A percentile compares a stretch with the other conserved stretches of the same genome.
These are phyloP conservation scores for Eucalyptus coolabah DNA, from an alignment of 345 rosid genomes.

Conservation along the genomic window DNA sequence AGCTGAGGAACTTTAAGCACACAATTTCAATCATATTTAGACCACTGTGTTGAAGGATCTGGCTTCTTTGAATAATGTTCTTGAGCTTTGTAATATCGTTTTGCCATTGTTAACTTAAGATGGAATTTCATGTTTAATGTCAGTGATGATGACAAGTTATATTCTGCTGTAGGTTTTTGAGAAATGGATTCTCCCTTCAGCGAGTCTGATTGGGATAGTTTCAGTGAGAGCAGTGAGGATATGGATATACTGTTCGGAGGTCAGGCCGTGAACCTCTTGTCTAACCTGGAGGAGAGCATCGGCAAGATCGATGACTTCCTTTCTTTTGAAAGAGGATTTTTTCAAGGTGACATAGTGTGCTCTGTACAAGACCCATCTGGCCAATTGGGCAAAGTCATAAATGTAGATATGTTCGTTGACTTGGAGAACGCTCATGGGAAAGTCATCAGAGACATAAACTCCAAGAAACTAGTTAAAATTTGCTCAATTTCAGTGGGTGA, in stretches of 20 bases:
- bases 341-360: constrained; percentile 68
- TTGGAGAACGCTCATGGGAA: constrained; percentile 55
- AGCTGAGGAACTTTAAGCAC: background rate
- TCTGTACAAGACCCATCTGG: constrained; percentile 47
- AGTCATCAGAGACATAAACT: constrained; percentile 38
- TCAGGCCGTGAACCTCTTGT: constrained; percentile 55
- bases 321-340: constrained; percentile 68
- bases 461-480: constrained; percentile 46
- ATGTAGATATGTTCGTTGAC: constrained; percentile 40
- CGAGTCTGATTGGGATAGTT: constrained; percentile 88
- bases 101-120: background rate
- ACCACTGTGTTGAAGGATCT: background rate
- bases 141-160: background rate
- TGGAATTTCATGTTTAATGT: background rate
- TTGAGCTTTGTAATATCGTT: background rate
- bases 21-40: background rate
- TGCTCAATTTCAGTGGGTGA: constrained; percentile 62
- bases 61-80: background rate
- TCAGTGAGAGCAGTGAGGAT: constrained; percentile 78
- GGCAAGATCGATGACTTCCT: constrained; percentile 88
- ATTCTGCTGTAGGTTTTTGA: background rate
- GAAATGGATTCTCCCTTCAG: constrained; percentile 48
- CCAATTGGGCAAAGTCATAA: constrained; percentile 71
- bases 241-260: constrained; percentile 42
- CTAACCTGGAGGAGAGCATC: constrained; percentile 73